Conservation (phyloP, 1,284 basidiomycete genomes). For the Moesziomyces sp. region DNA sequence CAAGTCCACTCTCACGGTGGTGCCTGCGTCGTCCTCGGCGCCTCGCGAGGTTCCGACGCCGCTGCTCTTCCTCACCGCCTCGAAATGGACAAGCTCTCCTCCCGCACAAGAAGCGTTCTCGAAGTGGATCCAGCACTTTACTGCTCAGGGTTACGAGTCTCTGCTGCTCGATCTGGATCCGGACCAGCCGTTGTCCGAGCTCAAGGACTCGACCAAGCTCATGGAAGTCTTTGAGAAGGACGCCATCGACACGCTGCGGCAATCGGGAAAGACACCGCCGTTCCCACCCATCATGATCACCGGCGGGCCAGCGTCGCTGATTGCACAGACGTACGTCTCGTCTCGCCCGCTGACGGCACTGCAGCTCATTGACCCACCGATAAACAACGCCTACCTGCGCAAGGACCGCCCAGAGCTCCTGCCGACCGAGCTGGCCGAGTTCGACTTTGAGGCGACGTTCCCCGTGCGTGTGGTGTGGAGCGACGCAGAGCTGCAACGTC, state of each 20-base stretch:
- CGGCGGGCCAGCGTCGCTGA: slow-evolving; percentile 32
- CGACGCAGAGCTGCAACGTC: slow-evolving; percentile 37
- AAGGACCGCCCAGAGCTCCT: slow-evolving; percentile 28
- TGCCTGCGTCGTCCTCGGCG: slow-evolving; percentile 20
- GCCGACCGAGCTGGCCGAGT: slow-evolving; percentile 44
- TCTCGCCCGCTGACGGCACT: slow-evolving; percentile 59
- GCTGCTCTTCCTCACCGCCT: slow-evolving; percentile 57
- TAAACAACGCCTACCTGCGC: slow-evolving; percentile 42
- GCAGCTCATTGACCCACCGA: slow-evolving; percentile 58
- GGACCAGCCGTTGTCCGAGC: slow-evolving; percentile 13
- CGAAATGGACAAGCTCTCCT: slow-evolving; percentile 43
- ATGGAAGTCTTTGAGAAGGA: slow-evolving; percentile 46
- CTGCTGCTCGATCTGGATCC: slow-evolving; percentile 59
- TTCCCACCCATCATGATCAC: slow-evolving; percentile 61
- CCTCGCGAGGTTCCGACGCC: slow-evolving; percentile 61
- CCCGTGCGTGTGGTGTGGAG: slow-evolving; percentile 59
- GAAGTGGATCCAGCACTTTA: slow-evolving; percentile 32
- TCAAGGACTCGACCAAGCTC: slow-evolving; percentile 38
- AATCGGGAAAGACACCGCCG: slow-evolving; percentile 35
- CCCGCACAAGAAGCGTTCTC: slow-evolving; percentile 31
- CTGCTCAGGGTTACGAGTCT: slow-evolving; percentile 41
- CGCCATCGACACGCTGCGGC: slow-evolving; percentile 27
- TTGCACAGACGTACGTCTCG: slow-evolving; percentile 61
- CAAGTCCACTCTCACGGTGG: slow-evolving; percentile 28
- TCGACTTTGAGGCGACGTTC: slow-evolving; percentile 58